Base-by-base conservation (phyloP, 192 early-diverging fungal genomes). In the Gigaspora rosea region DNA sequence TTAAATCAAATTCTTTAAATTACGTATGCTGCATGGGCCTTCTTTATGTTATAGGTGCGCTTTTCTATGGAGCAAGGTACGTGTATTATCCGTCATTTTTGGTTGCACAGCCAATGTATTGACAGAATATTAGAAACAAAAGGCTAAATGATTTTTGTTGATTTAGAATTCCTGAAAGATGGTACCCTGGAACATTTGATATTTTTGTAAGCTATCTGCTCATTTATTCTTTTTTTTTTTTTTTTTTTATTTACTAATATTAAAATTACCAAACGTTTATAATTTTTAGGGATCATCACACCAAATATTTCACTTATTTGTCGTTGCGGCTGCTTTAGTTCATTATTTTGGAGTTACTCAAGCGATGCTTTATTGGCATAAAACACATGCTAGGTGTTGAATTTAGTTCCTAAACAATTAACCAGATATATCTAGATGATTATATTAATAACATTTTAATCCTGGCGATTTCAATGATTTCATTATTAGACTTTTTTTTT, bases 281-380 rank as follows among this genome's bases (percentile, higher is more conserved):
- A 71, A 41, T 41, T 35, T 57, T 22, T 82, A 91, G 88, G 78
- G 85, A 47, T 82, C 92, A 0, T 94, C 92, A 57, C 96, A 96
- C 79, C 96, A 98, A 84, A 95, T 98, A 54, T 96, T 95, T 78
- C 96, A 98, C 72, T 35, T 94, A 4, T 89, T 91, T 69, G 94
- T 96, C 3, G 85, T 97, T 10, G 66, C 86, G 8, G 96, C 93
- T 11, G 91, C 93, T 33, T 22, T 85, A 7, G 73, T 85, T 56
- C 94, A 95, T 78, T 95, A 91, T 62, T 61, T 87, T 65, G 94
- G 91, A 58, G 88, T 94, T 20, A 87, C 84, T 22, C 81, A 82
- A 54, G 89, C 90, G 18, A 85, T 87, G 82, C 35, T 61, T 2
- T 89, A 82, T 59, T 89, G 88, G 88, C 88, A 89, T 62, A 75